phyloP scores from a whole-genome alignment of 1,139 yeast genomes.

The Lodderomyces jiufengensis region DNA sequence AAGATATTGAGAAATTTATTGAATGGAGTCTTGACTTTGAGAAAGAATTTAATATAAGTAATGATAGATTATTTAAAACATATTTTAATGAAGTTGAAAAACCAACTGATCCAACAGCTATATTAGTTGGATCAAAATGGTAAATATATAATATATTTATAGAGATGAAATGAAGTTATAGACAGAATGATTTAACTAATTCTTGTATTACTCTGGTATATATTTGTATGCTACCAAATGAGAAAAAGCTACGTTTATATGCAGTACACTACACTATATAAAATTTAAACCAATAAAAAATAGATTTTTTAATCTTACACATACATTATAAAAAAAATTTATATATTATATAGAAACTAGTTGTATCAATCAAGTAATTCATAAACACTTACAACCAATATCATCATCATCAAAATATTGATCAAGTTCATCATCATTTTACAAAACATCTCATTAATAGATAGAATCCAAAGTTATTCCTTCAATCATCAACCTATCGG shows the following conservation, averaged over 20 bases:
- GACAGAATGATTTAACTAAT: no score
- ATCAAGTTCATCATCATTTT: no score
- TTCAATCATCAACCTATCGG: no score
- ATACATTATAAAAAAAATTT: neutral
- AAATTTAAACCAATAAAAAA: conserved; percentile 11
- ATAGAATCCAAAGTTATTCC: no score
- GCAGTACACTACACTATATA: conserved; percentile 1
- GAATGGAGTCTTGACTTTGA: conserved; percentile 37
- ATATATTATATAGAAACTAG: no score
- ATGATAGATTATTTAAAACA: conserved; percentile 41
- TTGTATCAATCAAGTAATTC: neutral
- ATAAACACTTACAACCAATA: neutral
- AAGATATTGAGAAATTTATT: conserved; percentile 16
- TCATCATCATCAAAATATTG: no score
- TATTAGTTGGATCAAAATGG: conserved; percentile 46
- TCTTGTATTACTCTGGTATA: no score
- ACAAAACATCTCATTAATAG: no score
- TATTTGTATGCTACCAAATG: no score
- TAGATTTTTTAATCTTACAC: conserved; percentile 13
- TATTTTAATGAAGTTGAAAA: conserved; percentile 50
- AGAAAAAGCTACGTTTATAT: conserved; percentile 2
- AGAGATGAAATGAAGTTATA: neutral
- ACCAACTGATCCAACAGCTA: conserved; percentile 46
- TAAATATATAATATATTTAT: conserved; percentile 12
- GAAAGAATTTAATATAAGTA: conserved; percentile 24